phyloP scores from a whole-genome alignment of 306 rosid species.

The Quillaja saponaria region DNA sequence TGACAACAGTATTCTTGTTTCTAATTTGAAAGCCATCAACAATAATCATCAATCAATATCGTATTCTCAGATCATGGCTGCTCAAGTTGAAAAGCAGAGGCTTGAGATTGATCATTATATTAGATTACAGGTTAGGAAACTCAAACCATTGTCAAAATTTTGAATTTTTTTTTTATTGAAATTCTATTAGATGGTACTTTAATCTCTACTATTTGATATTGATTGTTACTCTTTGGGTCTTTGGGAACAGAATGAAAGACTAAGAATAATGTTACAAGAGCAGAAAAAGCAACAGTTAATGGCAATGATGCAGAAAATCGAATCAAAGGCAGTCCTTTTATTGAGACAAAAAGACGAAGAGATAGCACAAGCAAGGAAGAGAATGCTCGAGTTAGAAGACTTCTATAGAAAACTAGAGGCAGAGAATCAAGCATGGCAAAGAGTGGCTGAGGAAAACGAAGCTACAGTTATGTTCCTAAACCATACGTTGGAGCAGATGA shows the following conservation, averaged over 20 bases:
- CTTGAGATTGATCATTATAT: slow-evolving; percentile 46
- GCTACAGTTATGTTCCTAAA: slow-evolving; percentile 46
- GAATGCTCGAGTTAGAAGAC: slow-evolving; percentile 51
- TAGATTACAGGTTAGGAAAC: slow-evolving; percentile 29
- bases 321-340: slow-evolving; percentile 26
- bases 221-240: not conserved
- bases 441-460: slow-evolving; percentile 58
- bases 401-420: slow-evolving; percentile 50
- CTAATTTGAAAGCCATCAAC: slow-evolving; percentile 7
- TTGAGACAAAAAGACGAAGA: slow-evolving; percentile 59
- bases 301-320: slow-evolving; percentile 40
- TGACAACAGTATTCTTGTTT: slow-evolving; percentile 12
- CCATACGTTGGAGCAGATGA: slow-evolving; percentile 56
- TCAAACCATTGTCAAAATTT: not conserved
- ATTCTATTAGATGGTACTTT: no score
- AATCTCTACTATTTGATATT: not conserved
- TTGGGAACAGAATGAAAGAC: slow-evolving; percentile 55
- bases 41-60: not conserved
- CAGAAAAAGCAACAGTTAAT: slow-evolving; percentile 51
- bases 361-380: slow-evolving; percentile 44
- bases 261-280: slow-evolving; percentile 48
- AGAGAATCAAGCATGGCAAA: slow-evolving; percentile 64
- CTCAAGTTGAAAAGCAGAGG: slow-evolving; percentile 41
- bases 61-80: slow-evolving; percentile 28
- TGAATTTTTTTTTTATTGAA: not conserved